A percentile compares a stretch with the other conserved stretches of the same genome.
These are phyloP conservation scores for Acrasis kona DNA, from an alignment of 78 protist genomes.

Conservation along the genomic window DNA sequence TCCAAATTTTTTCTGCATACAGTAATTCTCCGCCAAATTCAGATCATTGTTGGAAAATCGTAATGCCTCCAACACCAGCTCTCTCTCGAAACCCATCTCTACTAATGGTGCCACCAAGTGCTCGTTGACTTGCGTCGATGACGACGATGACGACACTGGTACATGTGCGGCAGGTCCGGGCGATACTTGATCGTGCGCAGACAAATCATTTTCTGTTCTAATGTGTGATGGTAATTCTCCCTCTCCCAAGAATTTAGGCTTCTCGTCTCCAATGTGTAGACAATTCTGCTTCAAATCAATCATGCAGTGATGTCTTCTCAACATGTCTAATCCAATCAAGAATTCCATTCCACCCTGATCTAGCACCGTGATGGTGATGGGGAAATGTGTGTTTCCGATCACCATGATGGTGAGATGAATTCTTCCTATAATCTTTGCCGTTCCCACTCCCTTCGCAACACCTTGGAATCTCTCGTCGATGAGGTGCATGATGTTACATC, in stretches of 20 bases:
- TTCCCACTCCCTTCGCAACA: slow-evolving; percentile 73
- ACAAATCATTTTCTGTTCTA: too few relatives aligned
- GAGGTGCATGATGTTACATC: slow-evolving; percentile 44
- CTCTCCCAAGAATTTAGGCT: not conserved
- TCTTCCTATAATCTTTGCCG: slow-evolving; percentile 62
- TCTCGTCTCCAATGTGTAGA: slow-evolving; percentile 3
- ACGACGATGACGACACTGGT: too few relatives aligned
- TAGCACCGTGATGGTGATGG: slow-evolving; percentile 49
- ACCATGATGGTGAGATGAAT: slow-evolving; percentile 47
- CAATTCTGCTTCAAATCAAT: slow-evolving; percentile 1
- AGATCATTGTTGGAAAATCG: too few relatives aligned
- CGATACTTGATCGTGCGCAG: too few relatives aligned
- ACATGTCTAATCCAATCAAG: slow-evolving; percentile 66
- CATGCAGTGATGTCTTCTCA: slow-evolving; percentile 41
- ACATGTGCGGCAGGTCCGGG: too few relatives aligned
- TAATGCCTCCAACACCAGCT: too few relatives aligned
- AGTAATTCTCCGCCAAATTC: too few relatives aligned
- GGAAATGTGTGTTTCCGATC: slow-evolving; percentile 42
- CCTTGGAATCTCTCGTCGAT: slow-evolving; percentile 60
- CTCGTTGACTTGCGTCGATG: too few relatives aligned
- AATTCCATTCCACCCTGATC: slow-evolving; percentile 53
- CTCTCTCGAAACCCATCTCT: too few relatives aligned
- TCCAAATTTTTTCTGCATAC: too few relatives aligned
- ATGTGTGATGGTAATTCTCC: not conserved
- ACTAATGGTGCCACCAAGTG: too few relatives aligned